Evolutionary conservation across 192 early-diverging fungal genomes (phyloP).

Genomic region (Backusella parvicylindrica): DNA sequence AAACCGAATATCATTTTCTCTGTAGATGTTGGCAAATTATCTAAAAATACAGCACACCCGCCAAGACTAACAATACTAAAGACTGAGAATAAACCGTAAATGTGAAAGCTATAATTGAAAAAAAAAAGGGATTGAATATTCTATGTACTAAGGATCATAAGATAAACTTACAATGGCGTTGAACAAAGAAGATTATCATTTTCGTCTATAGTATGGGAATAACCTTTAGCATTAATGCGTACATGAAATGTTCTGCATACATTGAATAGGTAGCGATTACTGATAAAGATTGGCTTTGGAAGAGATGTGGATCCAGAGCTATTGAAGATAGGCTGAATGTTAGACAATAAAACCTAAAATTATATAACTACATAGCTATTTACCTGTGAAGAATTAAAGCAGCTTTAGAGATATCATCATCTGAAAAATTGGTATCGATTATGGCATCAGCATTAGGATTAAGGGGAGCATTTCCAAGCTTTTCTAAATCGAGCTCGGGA

Average conservation of each 20-base stretch:
- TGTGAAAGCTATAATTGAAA: not conserved
- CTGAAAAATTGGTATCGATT: not conserved
- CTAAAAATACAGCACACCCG: not conserved
- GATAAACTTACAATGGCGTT: not conserved
- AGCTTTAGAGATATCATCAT: not conserved
- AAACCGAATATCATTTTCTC: not conserved
- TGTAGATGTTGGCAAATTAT: not conserved
- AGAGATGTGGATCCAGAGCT: slow-evolving; percentile 7
- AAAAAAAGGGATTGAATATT: not conserved
- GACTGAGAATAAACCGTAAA: not conserved
- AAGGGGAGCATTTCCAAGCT: not conserved
- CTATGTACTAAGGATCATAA: not conserved
- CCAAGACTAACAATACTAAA: not conserved
- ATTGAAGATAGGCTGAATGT: not conserved
- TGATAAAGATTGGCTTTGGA: not conserved
- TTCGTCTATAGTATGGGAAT: not conserved
- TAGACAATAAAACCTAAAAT: not conserved
- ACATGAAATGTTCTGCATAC: not conserved
- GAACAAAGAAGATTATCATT: not conserved
- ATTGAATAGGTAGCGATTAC: not conserved
- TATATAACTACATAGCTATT: not conserved
- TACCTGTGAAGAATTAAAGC: slow-evolving; percentile 6
- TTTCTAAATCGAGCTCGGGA: not conserved
- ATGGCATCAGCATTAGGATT: not conserved
- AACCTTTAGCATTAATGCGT: too few species aligned